A percentile compares a stretch with the other conserved stretches of the same genome.
These are phyloP conservation scores for Camelina sativa DNA, from an alignment of 345 rosid genomes.

Conservation along the genomic window DNA sequence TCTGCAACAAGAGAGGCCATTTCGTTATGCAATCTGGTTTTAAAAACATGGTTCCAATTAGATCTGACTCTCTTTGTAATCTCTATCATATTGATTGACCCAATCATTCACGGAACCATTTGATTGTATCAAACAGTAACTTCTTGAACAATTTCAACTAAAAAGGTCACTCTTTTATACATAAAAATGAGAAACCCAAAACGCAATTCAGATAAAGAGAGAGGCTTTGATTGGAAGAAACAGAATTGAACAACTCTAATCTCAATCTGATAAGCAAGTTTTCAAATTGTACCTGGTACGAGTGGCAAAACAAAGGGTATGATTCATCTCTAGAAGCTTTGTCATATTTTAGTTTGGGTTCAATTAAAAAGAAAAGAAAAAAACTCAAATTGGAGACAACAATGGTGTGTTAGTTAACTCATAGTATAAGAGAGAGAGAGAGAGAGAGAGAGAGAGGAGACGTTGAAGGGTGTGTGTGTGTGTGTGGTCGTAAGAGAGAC, in stretches of 20 bases:
- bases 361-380: neutral
- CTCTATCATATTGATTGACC: neutral
- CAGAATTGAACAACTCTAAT: conserved; percentile 3
- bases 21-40: neutral
- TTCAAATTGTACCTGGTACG: conserved; percentile 30
- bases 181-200: conserved; percentile 27
- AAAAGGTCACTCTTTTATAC: neutral
- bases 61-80: neutral
- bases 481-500: conserved; percentile 28
- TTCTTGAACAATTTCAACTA: neutral
- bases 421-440: neutral
- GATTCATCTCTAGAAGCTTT: conserved; percentile 25
- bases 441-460: neutral
- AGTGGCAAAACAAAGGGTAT: conserved; percentile 16
- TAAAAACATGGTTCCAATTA: neutral
- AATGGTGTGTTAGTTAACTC: neutral
- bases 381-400: conserved; percentile 7
- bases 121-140: too few species aligned
- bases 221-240: neutral
- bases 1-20: conserved; percentile 29
- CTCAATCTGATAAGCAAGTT: neutral
- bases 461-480: neutral
- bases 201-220: conserved; percentile 23
- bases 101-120: too few species aligned
- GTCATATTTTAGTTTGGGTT: conserved; percentile 11